Conservation (phyloP, 495 filamentous ascomycete genomes). For the Achaetomiella virescens region DNA sequence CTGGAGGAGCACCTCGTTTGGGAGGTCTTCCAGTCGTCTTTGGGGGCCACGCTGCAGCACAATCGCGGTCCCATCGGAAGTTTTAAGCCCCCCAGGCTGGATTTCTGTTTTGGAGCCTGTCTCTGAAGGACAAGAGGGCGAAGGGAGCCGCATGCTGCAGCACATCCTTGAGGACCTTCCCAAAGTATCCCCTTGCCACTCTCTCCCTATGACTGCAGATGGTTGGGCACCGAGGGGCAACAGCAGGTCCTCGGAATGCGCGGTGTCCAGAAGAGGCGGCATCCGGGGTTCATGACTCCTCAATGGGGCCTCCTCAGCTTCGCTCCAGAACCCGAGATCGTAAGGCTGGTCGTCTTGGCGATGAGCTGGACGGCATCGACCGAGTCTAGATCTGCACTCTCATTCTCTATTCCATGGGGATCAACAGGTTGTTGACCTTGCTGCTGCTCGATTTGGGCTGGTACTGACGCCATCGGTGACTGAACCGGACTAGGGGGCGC, state of each 20-base stretch:
- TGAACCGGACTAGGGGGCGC: neutral
- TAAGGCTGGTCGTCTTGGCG: constrained; percentile 20
- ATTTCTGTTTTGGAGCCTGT: neutral
- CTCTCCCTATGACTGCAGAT: neutral
- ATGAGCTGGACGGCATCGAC: constrained; percentile 18
- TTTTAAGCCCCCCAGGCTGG: neutral
- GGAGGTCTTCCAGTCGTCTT: constrained; percentile 31
- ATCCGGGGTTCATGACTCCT: neutral
- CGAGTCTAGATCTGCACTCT: constrained; percentile 7
- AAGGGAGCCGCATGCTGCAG: neutral
- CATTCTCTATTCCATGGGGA: neutral
- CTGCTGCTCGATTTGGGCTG: neutral
- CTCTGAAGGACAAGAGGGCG: neutral
- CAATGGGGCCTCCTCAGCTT: neutral
- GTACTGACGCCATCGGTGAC: constrained; percentile 14
- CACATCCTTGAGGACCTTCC: neutral
- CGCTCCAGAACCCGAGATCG: constrained; percentile 17
- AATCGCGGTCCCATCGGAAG: neutral
- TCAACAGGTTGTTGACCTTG: neutral
- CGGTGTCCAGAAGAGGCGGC: neutral
- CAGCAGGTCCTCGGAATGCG: neutral
- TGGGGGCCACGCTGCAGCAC: neutral
- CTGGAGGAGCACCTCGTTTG: constrained; percentile 51
- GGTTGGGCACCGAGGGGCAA: constrained; percentile 13
- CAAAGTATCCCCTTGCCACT: constrained; percentile 9